Percentiles rank a stretch among this genome's conserved stretches.
Conservation (phyloP, 371 early-diverging fungal species). For the Dinochytrium kinnereticum region DNA sequence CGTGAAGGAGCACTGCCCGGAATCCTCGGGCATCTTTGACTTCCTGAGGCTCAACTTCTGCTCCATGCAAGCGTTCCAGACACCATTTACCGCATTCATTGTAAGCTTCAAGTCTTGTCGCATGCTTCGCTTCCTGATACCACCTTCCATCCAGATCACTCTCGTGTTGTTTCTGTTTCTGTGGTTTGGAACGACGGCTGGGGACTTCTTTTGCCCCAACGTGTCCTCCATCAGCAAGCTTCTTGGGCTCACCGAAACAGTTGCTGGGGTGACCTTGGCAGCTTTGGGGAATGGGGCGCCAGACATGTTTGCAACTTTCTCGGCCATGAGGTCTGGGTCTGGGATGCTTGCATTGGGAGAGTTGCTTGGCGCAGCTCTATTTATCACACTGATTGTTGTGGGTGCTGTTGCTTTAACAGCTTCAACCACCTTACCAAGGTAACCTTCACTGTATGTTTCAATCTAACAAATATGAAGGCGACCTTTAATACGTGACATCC, state of each 20-base stretch:
- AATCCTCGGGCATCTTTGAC: slow-evolving; percentile 14
- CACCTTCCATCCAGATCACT: too few relatives aligned
- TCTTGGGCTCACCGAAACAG: slow-evolving; percentile 41
- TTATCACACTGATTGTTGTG: slow-evolving; percentile 45
- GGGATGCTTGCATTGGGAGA: slow-evolving; percentile 46
- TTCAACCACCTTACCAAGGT: slow-evolving; percentile 36
- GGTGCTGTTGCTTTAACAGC: slow-evolving; percentile 39
- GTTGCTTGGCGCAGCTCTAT: slow-evolving; percentile 47
- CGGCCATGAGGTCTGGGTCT: slow-evolving; percentile 37
- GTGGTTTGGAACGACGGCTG: slow-evolving; percentile 34
- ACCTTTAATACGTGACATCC: slow-evolving; percentile 37
- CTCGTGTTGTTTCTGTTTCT: slow-evolving; percentile 24
- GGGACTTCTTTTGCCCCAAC: slow-evolving; percentile 46
- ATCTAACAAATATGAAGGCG: slow-evolving; percentile 2
- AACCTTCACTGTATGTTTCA: background rate
- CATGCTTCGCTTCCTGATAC: too few relatives aligned
- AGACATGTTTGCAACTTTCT: slow-evolving; percentile 49
- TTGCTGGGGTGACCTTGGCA: slow-evolving; percentile 50
- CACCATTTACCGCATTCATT: background rate
- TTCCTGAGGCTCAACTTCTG: slow-evolving; percentile 28
- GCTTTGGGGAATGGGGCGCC: slow-evolving; percentile 52
- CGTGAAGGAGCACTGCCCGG: slow-evolving; percentile 23
- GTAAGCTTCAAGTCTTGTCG: too few relatives aligned
- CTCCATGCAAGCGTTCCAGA: background rate
- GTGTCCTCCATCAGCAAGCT: slow-evolving; percentile 37